Base-by-base conservation (phyloP, 805 yeast species). In the Scheffersomyces amazonensis region DNA sequence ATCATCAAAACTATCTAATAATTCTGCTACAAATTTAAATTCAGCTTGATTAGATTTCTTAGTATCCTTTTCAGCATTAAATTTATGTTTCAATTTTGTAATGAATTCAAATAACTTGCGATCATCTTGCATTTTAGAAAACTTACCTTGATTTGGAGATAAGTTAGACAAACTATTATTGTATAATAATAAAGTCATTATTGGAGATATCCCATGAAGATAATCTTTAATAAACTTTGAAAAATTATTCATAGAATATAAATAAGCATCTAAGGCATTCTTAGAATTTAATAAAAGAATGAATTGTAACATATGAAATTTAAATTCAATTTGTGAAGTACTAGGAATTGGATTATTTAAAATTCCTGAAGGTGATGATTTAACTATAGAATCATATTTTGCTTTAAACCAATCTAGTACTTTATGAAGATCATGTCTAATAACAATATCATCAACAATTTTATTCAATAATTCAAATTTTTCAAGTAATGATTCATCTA, bases 301-400 rank as follows among this genome's bases (percentile, higher is more conserved):
- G 37, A 60, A 66, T 43, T 68, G 69, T 12, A 68, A 55, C 51
- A 65, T 53, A 47, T 66, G 71, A 43, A 67, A 62, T 44, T 66
- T 66, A 52, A 69, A 63, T 48, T 63, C 68, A 24, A 41, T 30
- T 25, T 31, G 31, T 21, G 25, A 36, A 16, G 36, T 21, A 22
- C 16, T 17, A 12, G 32, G 31, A 12, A 31, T 18, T 3, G 32
- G n/a, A 23, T 23, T 33, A 19, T 39, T 34, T 12, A 32, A 11
- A 11, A 32, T 33, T 6, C 25, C n/a, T 12, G 39, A 16, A 3
- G 10, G 8, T 3, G 23, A 22, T n/a, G 34, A 41, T 5, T 19
- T 9, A 11, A 38, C 29, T 17, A 35, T 34, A 11, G 43, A 50
- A 32, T 52, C 52, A 36, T 50, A 44, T 37, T 54, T 58, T 9